Evolutionary conservation across 768 basidiomycete genomes (phyloP), one percentile per base, ranked within the genome.

Genomic region (Coprinellus aureogranulatus): DNA sequence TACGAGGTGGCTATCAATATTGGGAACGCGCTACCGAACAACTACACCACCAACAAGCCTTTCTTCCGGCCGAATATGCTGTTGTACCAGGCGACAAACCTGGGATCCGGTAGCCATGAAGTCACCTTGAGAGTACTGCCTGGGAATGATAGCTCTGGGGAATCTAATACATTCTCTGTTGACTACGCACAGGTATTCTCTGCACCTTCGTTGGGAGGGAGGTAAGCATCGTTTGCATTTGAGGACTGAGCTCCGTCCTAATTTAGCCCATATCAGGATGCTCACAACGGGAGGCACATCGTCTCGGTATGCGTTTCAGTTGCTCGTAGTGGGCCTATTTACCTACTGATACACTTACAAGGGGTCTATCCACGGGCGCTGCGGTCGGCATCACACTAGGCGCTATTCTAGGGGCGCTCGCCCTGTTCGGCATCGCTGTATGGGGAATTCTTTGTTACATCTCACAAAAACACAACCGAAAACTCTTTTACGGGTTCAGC

Each of bases 1-100:
- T 77, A 72, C 61, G 59, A 64, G 25, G 73, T 72, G 2, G 61
- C 65, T 30, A 28, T 76, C 25, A 73, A 77, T 37, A 31, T 44
- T 23, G 61, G 50, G 30, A 52, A 59, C 27, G 57, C 45, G 14
- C 28, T 48, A 1, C 54, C 66, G 1, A 41, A 58, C 6, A 64
- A 63, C 25, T 65, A 63, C 52, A 62, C 65, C 1, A 59, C 70
- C 22, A 60, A 55, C 20, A 59, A 62, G 50, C 40, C 59, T 25
- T 58, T 58, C 52, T 69, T 52, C 66, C 55, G 62, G 26, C 64
- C 70, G 0, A 62, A 70, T 34, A 63, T 65, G n/a, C 42, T 75
- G 26, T 62, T 76, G 10, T 76, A 66, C 53, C 66, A 69, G 22
- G 65, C 67, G 1, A 63, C 62, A 18, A 61, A 67, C 37, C 65